Evolutionary conservation across 345 rosid species (phyloP).

Genomic region (Bretschneidera sinensis): DNA sequence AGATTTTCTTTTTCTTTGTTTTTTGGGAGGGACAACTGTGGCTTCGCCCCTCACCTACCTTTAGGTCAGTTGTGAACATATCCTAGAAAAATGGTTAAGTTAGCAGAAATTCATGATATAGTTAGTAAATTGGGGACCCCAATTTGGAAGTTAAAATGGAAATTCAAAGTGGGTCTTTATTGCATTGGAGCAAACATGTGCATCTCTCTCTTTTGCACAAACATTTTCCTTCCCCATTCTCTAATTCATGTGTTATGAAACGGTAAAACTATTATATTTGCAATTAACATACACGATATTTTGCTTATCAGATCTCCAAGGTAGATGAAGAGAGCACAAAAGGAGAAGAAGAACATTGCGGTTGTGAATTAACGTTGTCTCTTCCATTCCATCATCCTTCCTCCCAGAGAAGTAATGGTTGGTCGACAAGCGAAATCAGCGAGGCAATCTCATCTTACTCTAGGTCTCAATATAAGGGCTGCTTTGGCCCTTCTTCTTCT

Average conservation of each 20-base stretch:
- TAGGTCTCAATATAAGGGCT: conserved; percentile 39
- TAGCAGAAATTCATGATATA: no score
- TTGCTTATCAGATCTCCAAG: conserved; percentile 29
- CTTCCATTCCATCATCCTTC: conserved; percentile 43
- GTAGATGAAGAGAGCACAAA: conserved; percentile 12
- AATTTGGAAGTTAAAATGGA: conserved; percentile 7
- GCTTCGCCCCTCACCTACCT: no score
- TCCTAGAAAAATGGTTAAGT: no score
- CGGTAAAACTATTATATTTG: no score
- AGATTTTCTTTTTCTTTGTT: no score
- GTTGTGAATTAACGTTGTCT: conserved; percentile 45
- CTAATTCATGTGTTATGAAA: no score
- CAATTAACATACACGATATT: neutral
- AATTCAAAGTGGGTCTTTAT: conserved; percentile 20
- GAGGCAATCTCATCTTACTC: conserved; percentile 58
- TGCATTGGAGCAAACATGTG: conserved; percentile 11
- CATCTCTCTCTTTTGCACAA: no score
- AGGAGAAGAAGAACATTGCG: conserved; percentile 14
- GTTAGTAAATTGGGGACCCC: conserved; percentile 14
- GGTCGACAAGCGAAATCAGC: conserved; percentile 58
- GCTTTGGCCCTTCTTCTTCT: conserved; percentile 35
- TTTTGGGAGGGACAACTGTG: no score
- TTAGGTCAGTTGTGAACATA: no score
- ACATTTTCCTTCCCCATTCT: no score
- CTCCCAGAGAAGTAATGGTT: conserved; percentile 41